Conservation (phyloP, 257 asterid genomes). For the Scutellaria minor region DNA sequence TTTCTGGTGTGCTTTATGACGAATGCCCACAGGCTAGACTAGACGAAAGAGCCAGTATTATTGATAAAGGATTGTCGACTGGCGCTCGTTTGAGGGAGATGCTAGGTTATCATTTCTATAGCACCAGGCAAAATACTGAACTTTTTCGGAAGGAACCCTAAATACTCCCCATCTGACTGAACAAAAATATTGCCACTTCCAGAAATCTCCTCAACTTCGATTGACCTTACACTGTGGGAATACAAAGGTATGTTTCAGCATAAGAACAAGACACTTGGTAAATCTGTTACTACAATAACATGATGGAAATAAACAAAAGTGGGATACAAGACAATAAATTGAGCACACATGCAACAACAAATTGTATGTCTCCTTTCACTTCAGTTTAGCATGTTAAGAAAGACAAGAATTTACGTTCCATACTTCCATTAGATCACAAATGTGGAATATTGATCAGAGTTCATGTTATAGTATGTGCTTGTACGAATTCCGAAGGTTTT, state of each 20-base stretch:
- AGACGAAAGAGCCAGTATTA: slow-evolving; percentile 17
- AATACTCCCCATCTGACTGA: slow-evolving; percentile 89
- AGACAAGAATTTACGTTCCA: neutral
- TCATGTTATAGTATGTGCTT: slow-evolving; percentile 3
- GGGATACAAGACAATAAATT: neutral
- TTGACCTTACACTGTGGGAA: slow-evolving; percentile 57
- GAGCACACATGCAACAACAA: neutral
- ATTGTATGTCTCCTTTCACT: neutral
- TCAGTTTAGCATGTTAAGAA: slow-evolving; percentile 7
- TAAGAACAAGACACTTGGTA: slow-evolving; percentile 1
- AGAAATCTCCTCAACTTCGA: slow-evolving; percentile 74
- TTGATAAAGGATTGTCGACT: neutral
- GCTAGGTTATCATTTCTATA: slow-evolving; percentile 67
- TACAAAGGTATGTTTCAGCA: slow-evolving; percentile 3
- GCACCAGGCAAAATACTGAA: slow-evolving; percentile 67
- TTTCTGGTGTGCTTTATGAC: slow-evolving; percentile 18
- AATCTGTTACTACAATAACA: slow-evolving; percentile 11
- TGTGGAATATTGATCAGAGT: neutral
- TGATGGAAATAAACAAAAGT: neutral
- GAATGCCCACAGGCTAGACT: slow-evolving; percentile 5
- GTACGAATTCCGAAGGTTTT: neutral
- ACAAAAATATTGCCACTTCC: slow-evolving; percentile 59
- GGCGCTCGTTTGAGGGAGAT: slow-evolving; percentile 7
- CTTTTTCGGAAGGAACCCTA: slow-evolving; percentile 83
- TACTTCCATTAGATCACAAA: neutral